Evolutionary conservation across 805 yeast species (phyloP).

Genomic region (Candida montana): DNA sequence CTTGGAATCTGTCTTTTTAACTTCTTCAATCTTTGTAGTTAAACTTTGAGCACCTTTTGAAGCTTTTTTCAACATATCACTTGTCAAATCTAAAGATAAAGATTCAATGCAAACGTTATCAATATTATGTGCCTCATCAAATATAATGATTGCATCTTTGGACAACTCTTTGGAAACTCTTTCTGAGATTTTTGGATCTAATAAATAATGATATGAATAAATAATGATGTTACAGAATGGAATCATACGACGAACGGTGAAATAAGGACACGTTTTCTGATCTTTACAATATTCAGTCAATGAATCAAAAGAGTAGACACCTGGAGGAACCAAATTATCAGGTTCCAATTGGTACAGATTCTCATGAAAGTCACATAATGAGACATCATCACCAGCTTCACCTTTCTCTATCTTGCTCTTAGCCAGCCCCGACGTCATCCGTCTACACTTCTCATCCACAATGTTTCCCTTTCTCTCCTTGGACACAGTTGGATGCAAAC

Average conservation of each 20-base stretch:
- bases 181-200: constrained; percentile 96
- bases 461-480: constrained; percentile 86
- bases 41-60: constrained; percentile 79
- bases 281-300: constrained; percentile 71
- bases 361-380: constrained; percentile 86
- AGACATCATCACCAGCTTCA: constrained; percentile 45
- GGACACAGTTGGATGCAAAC: constrained; percentile 83
- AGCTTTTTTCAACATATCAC: constrained; percentile 81
- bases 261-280: constrained; percentile 88
- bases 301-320: constrained; percentile 91
- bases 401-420: constrained; percentile 54
- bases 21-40: constrained; percentile 77
- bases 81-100: constrained; percentile 84
- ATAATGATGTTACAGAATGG: constrained; percentile 89
- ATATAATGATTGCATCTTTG: constrained; percentile 88
- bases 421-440: constrained; percentile 88
- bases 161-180: constrained; percentile 89
- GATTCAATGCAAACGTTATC: constrained; percentile 99
- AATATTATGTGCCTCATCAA: constrained; percentile 98
- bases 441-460: constrained; percentile 94
- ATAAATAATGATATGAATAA: constrained; percentile 91
- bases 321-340: constrained; percentile 81
- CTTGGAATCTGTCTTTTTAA: constrained; percentile 75
- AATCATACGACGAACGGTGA: constrained; percentile 96
- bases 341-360: constrained; percentile 83